Base-by-base conservation (phyloP, 2,329 filamentous ascomycete genomes). In the Ascochyta fabae region DNA sequence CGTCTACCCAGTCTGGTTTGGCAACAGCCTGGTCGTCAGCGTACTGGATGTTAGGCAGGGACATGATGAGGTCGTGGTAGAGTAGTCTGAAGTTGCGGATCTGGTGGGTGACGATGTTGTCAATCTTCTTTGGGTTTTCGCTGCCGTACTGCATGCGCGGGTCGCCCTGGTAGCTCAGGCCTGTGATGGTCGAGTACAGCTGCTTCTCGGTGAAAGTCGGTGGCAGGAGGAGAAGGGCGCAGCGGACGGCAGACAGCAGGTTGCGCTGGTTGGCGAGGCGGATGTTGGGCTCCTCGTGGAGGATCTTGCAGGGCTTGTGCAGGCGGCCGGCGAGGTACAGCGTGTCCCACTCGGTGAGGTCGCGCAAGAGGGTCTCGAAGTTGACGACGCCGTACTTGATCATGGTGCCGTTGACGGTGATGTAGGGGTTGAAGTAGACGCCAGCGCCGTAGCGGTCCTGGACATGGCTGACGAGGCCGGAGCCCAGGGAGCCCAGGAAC, bases 321-420 rank as follows among this genome's bases (percentile, higher is more conserved):
- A 99, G 83, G 31, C 95, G 90, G 4, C 95, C 95, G 6, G 96
- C 95, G n/a, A 99, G 85, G 75, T 99, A 99, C 24, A 99, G 81
- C 0, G 92, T 96, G 60, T 96, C 88, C 95, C 95, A 99, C 55
- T 92, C 87, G 27, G 87, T 89, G 23, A 99, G 84, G 73, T 99
- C 95, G 38, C 83, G 84, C 67, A 92, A 93, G 15, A 99, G 81
- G 3, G 93, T 97, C 70, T 96, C 88, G 62, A 98, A 84, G 69
- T 96, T 96, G 39, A 97, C 96, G 22, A 99, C 95, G 19, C 94
- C 95, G 69, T 99, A 99, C 78, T 99, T 99, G 77, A 99, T 95
- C 69, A 98, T 83, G 59, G 92, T 96, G 36, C 95, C 96, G 68
- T 98, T 96, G 58, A 98, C 88, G 2, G 90, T 94, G 44, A 99